Evolutionary conservation across 805 yeast species (phyloP), one percentile per base, ranked within the genome.

Genomic region (Ogataea paraovalis): DNA sequence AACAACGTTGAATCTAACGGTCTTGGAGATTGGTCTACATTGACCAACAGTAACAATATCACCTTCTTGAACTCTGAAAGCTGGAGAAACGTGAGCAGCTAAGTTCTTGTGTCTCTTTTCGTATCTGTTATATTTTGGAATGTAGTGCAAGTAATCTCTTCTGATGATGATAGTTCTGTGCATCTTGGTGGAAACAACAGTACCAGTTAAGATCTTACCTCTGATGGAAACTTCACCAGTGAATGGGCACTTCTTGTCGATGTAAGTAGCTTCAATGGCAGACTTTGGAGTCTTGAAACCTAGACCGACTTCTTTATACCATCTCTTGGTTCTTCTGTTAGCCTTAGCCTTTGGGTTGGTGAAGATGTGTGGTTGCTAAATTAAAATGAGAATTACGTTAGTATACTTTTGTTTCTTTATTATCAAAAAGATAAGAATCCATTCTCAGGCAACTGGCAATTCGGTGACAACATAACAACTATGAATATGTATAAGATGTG

Each of bases 91-190:
- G 82, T 94, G 99, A 69, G 97, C 99, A 75, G 99, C 95, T 60
- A 94, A 83, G 86, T 94, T 94, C 94, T 94, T 94, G 88, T 94
- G 99, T 83, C 99, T 90, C 88, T 94, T 94, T 83, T 94, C 99
- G 88, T 90, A 94, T 87, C 99, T 91, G 96, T 92, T 94, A 83
- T 94, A 94, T 86, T 94, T 94, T 78, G 98, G 96, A 76, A 94
- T 87, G 82, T 89, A 94, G 83, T 94, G 99, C 75, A 94, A 88
- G 95, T 94, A 94, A 74, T 94, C 98, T 82, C 99, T 92, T 86
- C 99, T 91, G 82, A 94, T 87, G 76, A 94, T 86, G 81, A 94
- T 87, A 70, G 99, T 94, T 84, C 99, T 94, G 95, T 94, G 99
- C 99, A 94, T 94, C 84, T 94, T 94, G 85, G 99, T 91, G 71